phyloP scores from a whole-genome alignment of 2,329 filamentous ascomycete genomes.

The Madurella fahalii region DNA sequence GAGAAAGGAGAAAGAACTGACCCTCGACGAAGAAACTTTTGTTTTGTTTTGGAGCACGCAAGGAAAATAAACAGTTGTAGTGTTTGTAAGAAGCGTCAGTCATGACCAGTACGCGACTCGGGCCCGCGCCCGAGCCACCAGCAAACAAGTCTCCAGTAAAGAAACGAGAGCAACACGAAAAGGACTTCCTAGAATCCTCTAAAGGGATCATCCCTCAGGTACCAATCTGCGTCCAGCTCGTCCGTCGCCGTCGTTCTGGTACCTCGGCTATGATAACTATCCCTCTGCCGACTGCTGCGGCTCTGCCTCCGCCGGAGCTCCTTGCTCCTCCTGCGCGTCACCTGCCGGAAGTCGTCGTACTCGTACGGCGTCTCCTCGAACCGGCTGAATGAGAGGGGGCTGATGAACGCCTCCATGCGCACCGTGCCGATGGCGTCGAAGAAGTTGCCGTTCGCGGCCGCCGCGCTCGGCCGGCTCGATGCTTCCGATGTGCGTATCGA shows the following conservation, averaged over 20 bases:
- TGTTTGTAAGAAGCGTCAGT: conserved; percentile 14
- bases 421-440: conserved; percentile 88
- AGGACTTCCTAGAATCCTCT: conserved; percentile 47
- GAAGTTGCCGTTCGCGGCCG: conserved; percentile 51
- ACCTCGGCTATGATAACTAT: conserved; percentile 46
- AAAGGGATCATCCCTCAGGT: conserved; percentile 57
- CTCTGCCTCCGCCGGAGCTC: conserved; percentile 45
- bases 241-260: conserved; percentile 45
- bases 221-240: conserved; percentile 48
- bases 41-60: neutral
- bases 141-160: neutral
- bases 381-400: conserved; percentile 50
- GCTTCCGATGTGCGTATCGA: conserved; percentile 54
- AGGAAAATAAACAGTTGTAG: neutral
- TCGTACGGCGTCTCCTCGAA: conserved; percentile 47
- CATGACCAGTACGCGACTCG: conserved; percentile 12
- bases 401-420: conserved; percentile 96
- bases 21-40: neutral
- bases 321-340: conserved; percentile 51
- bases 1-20: neutral
- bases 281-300: conserved; percentile 52
- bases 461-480: conserved; percentile 42
- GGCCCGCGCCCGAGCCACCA: neutral
- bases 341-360: conserved; percentile 46
- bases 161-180: conserved; percentile 1